Conservation (phyloP, 2,329 filamentous ascomycete genomes). For the Sclerotinia minor region DNA sequence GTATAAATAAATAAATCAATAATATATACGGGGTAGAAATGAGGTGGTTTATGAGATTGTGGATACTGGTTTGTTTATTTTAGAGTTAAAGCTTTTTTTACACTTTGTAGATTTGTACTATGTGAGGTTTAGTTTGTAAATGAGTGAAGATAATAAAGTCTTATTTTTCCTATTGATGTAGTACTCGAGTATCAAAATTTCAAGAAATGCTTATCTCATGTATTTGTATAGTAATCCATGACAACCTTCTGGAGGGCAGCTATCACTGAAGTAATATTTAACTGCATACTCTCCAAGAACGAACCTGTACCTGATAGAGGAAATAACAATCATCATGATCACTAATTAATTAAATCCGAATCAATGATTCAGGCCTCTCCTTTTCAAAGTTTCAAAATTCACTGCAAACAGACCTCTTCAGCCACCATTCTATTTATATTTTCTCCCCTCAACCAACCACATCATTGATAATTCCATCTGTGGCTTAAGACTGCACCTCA, state of each 20-base stretch:
- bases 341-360: not conserved
- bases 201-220: not conserved
- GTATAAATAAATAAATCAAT: no score
- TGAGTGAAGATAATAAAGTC: not conserved
- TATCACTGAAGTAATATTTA: no score
- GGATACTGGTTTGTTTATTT: not conserved
- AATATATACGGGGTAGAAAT: not conserved
- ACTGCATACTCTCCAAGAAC: no score
- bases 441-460: not conserved
- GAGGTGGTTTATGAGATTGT: not conserved
- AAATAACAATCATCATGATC: not conserved
- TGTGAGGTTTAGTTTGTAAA: not conserved
- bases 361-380: not conserved
- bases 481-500: not conserved
- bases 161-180: not conserved
- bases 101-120: not conserved
- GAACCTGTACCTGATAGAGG: not conserved
- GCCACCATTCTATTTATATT: constrained; percentile 18
- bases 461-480: not conserved
- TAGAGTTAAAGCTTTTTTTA: not conserved
- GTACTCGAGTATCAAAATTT: not conserved
- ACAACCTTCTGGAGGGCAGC: not conserved
- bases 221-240: not conserved
- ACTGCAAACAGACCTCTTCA: constrained; percentile 3
- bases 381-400: not conserved